These are phyloP conservation scores for Clitocybe nebularis DNA, from an alignment of 1,284 basidiomycete species.

Conservation along the genomic window DNA sequence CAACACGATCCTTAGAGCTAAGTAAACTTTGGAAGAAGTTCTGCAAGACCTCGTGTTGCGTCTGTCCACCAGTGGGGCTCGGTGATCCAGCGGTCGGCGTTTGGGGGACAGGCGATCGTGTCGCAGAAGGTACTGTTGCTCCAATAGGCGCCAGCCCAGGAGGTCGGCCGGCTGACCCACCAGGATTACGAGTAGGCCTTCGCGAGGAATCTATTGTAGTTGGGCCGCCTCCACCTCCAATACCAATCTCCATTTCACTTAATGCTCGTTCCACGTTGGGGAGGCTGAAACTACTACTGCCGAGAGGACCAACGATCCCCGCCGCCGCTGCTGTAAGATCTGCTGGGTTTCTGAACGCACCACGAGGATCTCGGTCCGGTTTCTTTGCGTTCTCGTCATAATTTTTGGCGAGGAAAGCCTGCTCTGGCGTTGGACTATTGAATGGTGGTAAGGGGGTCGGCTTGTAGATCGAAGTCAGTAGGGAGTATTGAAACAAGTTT, in stretches of 20 bases:
- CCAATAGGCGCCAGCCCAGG: constrained; percentile 29
- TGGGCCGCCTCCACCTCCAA: constrained; percentile 28
- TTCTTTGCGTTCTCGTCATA: constrained; percentile 89
- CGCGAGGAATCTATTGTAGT: constrained; percentile 29
- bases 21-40: constrained; percentile 84
- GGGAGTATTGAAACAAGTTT: constrained; percentile 6
- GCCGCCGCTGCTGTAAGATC: constrained; percentile 49
- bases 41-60: constrained; percentile 78
- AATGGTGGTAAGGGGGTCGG: constrained; percentile 67
- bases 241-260: constrained; percentile 71
- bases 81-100: constrained; percentile 39
- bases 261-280: constrained; percentile 85
- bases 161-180: constrained; percentile 23
- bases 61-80: constrained; percentile 50
- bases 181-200: constrained; percentile 25
- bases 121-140: constrained; percentile 23
- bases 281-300: constrained; percentile 75
- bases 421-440: constrained; percentile 78
- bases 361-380: constrained; percentile 81
- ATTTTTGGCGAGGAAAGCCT: constrained; percentile 82
- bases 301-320: constrained; percentile 86
- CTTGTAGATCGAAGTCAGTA: constrained; percentile 30
- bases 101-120: constrained; percentile 37
- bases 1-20: constrained; percentile 58
- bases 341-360: constrained; percentile 76